A percentile compares a stretch with the other conserved stretches of the same genome.
Evolutionary conservation across 352 stramenopile species (phyloP).

Genomic region (Globisporangium barbulae): DNA sequence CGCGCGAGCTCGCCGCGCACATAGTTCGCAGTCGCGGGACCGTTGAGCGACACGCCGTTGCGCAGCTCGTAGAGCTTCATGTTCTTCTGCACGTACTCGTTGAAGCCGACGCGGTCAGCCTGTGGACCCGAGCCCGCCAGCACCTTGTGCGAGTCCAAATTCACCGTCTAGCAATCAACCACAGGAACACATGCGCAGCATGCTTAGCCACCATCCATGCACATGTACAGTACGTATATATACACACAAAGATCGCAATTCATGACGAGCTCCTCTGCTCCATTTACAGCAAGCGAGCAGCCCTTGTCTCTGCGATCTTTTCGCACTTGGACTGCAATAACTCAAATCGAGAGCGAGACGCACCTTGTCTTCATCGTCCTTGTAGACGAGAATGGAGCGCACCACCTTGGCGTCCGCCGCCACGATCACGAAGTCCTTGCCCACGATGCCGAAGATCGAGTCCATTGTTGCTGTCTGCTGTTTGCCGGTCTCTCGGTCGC

Average conservation of each 20-base stretch:
- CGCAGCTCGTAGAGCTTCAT: conserved; percentile 90
- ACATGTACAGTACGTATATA: neutral
- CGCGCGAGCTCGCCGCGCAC: conserved; percentile 77
- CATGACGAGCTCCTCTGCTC: neutral
- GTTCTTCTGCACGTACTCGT: conserved; percentile 90
- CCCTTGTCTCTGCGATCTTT: conserved; percentile 2
- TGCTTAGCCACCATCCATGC: neutral
- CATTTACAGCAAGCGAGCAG: neutral
- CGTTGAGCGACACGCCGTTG: conserved; percentile 83
- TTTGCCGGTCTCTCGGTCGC: conserved; percentile 10
- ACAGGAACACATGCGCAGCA: neutral
- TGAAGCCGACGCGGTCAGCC: conserved; percentile 78
- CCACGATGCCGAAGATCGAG: conserved; percentile 87
- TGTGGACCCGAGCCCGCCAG: conserved; percentile 74
- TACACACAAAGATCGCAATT: neutral
- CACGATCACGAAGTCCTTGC: conserved; percentile 91
- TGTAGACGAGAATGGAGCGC: conserved; percentile 92
- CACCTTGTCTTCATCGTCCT: conserved; percentile 92
- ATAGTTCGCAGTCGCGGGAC: conserved; percentile 79
- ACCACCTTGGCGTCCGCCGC: conserved; percentile 88
- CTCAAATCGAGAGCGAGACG: neutral
- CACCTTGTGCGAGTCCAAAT: conserved; percentile 81
- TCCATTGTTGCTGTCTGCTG: conserved; percentile 45
- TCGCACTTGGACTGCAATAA: neutral
- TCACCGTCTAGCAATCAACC: conserved; percentile 35